phyloP scores from a whole-genome alignment of 2,329 filamentous ascomycete species.

The Cladophialophora bantiana region DNA sequence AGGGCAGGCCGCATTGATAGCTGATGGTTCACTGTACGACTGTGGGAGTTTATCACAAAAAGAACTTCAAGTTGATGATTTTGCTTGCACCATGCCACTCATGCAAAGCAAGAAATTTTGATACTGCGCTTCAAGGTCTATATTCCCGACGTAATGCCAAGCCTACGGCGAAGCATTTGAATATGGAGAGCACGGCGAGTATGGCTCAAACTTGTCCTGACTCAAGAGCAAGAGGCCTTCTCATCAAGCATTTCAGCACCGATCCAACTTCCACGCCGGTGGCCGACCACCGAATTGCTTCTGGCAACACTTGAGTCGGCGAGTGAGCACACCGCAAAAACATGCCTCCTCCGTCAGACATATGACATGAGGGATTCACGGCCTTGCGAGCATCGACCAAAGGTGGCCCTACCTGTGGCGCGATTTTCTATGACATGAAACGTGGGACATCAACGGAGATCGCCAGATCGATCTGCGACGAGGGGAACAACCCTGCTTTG shows the following conservation, averaged over 20 bases:
- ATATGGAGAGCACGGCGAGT: background rate
- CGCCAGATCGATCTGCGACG: background rate
- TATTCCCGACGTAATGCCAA: background rate
- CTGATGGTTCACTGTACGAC: background rate
- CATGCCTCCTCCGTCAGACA: background rate
- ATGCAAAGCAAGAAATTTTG: slow-evolving; percentile 8
- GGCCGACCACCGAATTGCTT: background rate
- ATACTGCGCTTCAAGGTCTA: background rate
- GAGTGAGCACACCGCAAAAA: background rate
- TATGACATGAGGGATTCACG: background rate
- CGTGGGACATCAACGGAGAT: background rate
- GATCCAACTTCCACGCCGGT: background rate
- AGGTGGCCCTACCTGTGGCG: background rate
- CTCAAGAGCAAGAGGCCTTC: background rate
- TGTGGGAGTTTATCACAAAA: background rate
- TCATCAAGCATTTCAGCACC: background rate
- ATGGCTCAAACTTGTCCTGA: background rate
- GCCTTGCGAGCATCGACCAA: background rate
- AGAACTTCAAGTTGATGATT: background rate
- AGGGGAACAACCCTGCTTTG: background rate
- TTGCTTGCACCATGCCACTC: background rate
- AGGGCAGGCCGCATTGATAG: background rate
- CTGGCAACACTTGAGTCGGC: background rate
- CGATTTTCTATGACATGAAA: background rate
- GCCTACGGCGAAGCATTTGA: background rate